Percentiles rank a stretch among this genome's conserved stretches.
These are phyloP conservation scores for Phytophthora sp. DNA, from an alignment of 352 stramenopile genomes.

Conservation along the genomic window DNA sequence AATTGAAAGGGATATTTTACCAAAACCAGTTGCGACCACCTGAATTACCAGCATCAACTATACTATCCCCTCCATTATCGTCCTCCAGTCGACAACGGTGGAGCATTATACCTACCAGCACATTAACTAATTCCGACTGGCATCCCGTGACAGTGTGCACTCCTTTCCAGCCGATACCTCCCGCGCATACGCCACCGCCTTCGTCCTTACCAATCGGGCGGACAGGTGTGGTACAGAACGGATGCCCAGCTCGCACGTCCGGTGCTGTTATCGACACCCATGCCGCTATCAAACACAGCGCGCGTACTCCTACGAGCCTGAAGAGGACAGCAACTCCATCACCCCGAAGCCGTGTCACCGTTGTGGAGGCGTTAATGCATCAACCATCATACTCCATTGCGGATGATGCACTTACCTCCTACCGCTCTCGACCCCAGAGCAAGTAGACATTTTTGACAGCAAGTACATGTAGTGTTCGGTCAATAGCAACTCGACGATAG, in stretches of 20 bases:
- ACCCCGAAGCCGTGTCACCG: slow-evolving; percentile 20
- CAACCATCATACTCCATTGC: slow-evolving; percentile 33
- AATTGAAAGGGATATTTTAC: slow-evolving; percentile 33
- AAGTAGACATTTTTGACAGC: slow-evolving; percentile 9
- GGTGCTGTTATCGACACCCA: no score
- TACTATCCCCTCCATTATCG: not conserved
- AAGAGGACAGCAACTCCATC: slow-evolving; percentile 22
- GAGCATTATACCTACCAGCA: not conserved
- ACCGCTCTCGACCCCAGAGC: slow-evolving; percentile 5
- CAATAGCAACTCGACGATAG: not conserved
- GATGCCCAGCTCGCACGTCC: no score
- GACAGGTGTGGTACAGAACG: no score
- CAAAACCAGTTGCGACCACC: slow-evolving; percentile 24
- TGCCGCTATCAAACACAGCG: not conserved
- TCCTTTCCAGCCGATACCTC: slow-evolving; percentile 2
- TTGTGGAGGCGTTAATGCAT: slow-evolving; percentile 38
- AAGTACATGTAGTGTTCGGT: not conserved
- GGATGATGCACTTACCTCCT: slow-evolving; percentile 9
- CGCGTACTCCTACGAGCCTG: not conserved
- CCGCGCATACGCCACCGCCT: not conserved
- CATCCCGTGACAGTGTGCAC: not conserved
- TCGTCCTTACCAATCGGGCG: no score
- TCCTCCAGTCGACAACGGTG: slow-evolving; percentile 10
- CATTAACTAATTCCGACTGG: slow-evolving; percentile 1
- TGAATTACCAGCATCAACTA: slow-evolving; percentile 14